Conservation (phyloP, 2,329 filamentous ascomycete genomes). For the Cadophora sp. region DNA sequence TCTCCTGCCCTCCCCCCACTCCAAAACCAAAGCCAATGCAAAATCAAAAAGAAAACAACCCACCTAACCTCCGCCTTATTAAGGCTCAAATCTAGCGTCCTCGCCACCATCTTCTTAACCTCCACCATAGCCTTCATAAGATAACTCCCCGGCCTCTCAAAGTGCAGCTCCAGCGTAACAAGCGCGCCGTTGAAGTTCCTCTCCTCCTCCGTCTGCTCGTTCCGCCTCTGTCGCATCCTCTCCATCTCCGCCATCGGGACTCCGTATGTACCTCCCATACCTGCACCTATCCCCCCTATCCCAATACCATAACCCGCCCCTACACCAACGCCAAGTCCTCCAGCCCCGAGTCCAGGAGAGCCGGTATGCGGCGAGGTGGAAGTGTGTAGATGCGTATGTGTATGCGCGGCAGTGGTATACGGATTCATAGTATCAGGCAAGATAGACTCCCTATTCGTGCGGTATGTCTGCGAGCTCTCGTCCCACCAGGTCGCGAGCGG, state of each 20-base stretch:
- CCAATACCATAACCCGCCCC: not conserved
- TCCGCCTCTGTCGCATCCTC: constrained; percentile 36
- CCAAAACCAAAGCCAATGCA: not conserved
- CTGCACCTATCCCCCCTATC: not conserved
- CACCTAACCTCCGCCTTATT: constrained; percentile 66
- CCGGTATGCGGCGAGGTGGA: no score
- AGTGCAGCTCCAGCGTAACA: constrained; percentile 67
- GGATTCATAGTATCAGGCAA: constrained; percentile 30
- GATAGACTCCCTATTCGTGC: constrained; percentile 43
- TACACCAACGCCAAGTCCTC: not conserved
- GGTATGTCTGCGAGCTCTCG: constrained; percentile 41
- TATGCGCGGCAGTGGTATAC: constrained; percentile 14
- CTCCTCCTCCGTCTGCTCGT: constrained; percentile 64
- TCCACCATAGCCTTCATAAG: constrained; percentile 61
- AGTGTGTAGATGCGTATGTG: not conserved
- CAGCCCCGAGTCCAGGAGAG: no score
- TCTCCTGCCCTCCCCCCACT: not conserved
- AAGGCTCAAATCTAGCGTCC: constrained; percentile 67
- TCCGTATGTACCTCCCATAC: constrained; percentile 7
- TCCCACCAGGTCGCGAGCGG: constrained; percentile 45
- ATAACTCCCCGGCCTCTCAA: constrained; percentile 62
- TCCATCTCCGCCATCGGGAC: constrained; percentile 15
- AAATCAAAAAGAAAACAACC: constrained; percentile 30
- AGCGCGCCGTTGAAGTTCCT: constrained; percentile 66
- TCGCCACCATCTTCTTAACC: constrained; percentile 63